Base-by-base conservation (phyloP, 2,329 filamentous ascomycete genomes). In the Fusarium algeriense region DNA sequence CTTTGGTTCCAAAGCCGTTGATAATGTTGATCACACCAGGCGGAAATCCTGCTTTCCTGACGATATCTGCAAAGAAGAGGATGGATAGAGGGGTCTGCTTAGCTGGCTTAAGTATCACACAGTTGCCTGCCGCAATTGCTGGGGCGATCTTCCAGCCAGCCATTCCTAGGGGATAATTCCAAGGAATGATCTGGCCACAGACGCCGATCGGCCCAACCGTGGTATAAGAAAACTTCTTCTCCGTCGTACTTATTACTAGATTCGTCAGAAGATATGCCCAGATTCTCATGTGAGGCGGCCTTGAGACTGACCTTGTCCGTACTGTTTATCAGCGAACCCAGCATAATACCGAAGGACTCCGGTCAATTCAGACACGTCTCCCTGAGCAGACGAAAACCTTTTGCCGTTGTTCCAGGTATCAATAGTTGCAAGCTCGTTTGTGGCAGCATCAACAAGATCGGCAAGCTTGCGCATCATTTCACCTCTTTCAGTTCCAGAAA, bases 351-450 rank as follows among this genome's bases (percentile, higher is more conserved):
- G 89, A 37, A 90, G 82, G 19, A 89, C 80, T 50, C 73, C 75
- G 15, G 80, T 74, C 13, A 82, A 80, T 65, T 83, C 81, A 2
- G 78, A 82, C 8, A 94, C 73, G 74, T 95, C 93, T 54, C 91
- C 91, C 45, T 85, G 76, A 0, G 92, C 85, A 20, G 90, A 89
- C 5, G 81, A 80, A 79, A 92, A 93, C 2, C 91, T 89, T 53
- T 80, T 80, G 78, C 92, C 93, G 74, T 94, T 95, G 76, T 96
- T 93, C 92, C 92, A 95, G 0, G 93, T 93, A 81, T 97, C 93
- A 13, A 86, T 79, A 3, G 84, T 85, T 8, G 84, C 83, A 3
- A 86, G 76, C 82, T 38, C 84, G 85, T 77, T 95, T 85, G 77
- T 90, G 5, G 28, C 28, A 12, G 45, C 79, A 69, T 93, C 90